These are phyloP conservation scores for Vanrija sp. DNA, from an alignment of 1,284 basidiomycete species.

Conservation along the genomic window DNA sequence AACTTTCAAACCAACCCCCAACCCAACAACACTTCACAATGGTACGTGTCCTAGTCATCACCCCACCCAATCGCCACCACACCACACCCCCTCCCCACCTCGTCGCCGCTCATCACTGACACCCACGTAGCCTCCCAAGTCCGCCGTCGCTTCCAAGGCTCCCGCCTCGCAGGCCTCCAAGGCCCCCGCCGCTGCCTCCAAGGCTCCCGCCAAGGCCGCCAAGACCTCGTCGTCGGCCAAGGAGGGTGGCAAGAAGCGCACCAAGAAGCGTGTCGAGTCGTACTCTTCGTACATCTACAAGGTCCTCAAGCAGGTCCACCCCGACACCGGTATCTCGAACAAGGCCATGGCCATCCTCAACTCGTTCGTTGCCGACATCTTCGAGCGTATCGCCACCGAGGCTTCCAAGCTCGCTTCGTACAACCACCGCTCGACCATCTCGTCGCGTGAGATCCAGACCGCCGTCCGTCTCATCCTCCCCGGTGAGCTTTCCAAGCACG, in stretches of 20 bases:
- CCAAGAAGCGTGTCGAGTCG: slow-evolving; percentile 82
- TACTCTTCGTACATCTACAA: slow-evolving; percentile 95
- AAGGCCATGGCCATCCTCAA: slow-evolving; percentile 95
- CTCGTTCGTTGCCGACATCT: slow-evolving; percentile 89
- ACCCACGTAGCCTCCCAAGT: slow-evolving; percentile 44
- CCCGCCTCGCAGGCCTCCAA: slow-evolving; percentile 60
- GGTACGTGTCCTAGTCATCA: slow-evolving; percentile 16
- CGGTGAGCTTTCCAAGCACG: slow-evolving; percentile 73
- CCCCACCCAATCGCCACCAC: not conserved
- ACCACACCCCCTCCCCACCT: slow-evolving; percentile 66
- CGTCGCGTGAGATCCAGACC: slow-evolving; percentile 89
- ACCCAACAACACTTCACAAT: slow-evolving; percentile 27
- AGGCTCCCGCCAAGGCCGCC: slow-evolving; percentile 59
- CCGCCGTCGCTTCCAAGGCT: slow-evolving; percentile 50
- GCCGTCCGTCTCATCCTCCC: slow-evolving; percentile 86
- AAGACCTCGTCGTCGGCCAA: slow-evolving; percentile 64
- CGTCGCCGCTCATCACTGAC: slow-evolving; percentile 63
- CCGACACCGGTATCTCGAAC: slow-evolving; percentile 90
- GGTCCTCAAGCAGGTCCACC: slow-evolving; percentile 67
- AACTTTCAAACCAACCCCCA: slow-evolving; percentile 17
- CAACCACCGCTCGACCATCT: slow-evolving; percentile 92
- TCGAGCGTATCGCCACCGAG: slow-evolving; percentile 86
- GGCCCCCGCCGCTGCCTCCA: slow-evolving; percentile 52
- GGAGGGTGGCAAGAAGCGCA: slow-evolving; percentile 77
- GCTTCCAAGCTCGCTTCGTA: slow-evolving; percentile 86